phyloP scores from a whole-genome alignment of 768 basidiomycete genomes.

The Galerina sulciceps region DNA sequence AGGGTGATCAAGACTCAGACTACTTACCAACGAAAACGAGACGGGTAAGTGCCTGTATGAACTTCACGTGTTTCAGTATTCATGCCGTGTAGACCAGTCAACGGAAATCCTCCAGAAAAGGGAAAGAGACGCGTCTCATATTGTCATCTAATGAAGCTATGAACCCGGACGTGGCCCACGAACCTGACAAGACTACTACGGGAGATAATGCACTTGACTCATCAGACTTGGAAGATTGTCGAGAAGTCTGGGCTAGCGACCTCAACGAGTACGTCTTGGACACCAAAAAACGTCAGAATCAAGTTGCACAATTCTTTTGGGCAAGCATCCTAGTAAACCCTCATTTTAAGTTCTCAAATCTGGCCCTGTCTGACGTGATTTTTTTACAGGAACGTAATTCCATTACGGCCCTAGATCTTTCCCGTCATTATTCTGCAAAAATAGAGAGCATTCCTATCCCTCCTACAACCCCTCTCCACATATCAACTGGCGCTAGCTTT shows the following conservation, averaged over 20 bases:
- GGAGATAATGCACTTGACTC: slow-evolving; percentile 58
- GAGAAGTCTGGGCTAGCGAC: slow-evolving; percentile 76
- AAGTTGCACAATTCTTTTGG: slow-evolving; percentile 77
- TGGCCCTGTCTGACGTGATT: slow-evolving; percentile 7
- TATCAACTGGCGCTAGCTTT: slow-evolving; percentile 17
- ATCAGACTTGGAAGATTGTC: slow-evolving; percentile 83
- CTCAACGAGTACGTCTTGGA: slow-evolving; percentile 71
- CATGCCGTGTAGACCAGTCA: slow-evolving; percentile 23
- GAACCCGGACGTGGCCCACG: slow-evolving; percentile 27
- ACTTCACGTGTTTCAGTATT: slow-evolving; percentile 5
- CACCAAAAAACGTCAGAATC: slow-evolving; percentile 73
- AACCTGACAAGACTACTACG: slow-evolving; percentile 31
- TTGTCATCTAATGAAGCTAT: slow-evolving; percentile 30
- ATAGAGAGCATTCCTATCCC: slow-evolving; percentile 50
- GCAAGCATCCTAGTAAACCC: slow-evolving; percentile 60
- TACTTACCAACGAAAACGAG: slow-evolving; percentile 27
- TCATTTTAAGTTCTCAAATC: not conserved
- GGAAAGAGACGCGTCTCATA: slow-evolving; percentile 31
- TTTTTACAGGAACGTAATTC: slow-evolving; percentile 70
- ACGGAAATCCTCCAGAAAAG: slow-evolving; percentile 28
- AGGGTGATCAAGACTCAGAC: slow-evolving; percentile 27
- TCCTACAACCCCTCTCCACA: slow-evolving; percentile 35
- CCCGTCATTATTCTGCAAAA: slow-evolving; percentile 58
- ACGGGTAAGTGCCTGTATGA: slow-evolving; percentile 21
- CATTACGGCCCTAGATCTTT: slow-evolving; percentile 59